These are phyloP conservation scores for Jackrogersella multiformis DNA, from an alignment of 495 filamentous ascomycete genomes.

Conservation along the genomic window DNA sequence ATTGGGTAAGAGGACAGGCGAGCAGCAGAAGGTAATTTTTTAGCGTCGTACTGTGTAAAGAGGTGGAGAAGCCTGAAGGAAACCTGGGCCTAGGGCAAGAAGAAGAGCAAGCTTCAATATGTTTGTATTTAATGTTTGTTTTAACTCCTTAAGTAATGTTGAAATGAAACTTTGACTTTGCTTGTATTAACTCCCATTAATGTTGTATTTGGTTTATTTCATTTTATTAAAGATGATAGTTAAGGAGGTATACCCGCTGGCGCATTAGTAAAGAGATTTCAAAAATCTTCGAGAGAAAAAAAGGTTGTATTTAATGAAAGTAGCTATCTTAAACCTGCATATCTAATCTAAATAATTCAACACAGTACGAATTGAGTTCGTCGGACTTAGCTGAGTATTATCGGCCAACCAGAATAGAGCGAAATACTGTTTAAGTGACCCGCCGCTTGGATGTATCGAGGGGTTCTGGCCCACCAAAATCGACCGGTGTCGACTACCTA, in stretches of 20 bases:
- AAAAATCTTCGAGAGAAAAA: background rate
- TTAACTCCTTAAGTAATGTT: no score
- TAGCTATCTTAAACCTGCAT: background rate
- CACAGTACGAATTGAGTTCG: slow-evolving; percentile 37
- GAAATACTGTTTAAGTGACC: slow-evolving; percentile 33
- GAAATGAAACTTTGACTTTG: no score
- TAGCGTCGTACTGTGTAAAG: slow-evolving; percentile 17
- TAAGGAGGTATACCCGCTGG: no score
- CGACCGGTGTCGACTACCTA: slow-evolving; percentile 33
- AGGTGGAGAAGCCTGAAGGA: no score
- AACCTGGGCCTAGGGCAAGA: no score
- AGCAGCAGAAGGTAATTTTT: slow-evolving; percentile 12
- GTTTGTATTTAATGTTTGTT: no score
- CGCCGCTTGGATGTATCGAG: slow-evolving; percentile 41
- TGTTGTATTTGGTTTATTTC: no score
- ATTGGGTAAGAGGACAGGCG: slow-evolving; percentile 41
- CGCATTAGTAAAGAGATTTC: no score
- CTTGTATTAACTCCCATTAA: no score
- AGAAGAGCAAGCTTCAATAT: no score
- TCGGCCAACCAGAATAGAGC: slow-evolving; percentile 15
- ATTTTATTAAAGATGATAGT: no score
- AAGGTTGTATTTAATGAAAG: background rate
- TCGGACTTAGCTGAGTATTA: slow-evolving; percentile 11
- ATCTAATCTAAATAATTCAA: background rate
- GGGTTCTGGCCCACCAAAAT: slow-evolving; percentile 36